These are phyloP conservation scores for Phytophthora rubi DNA, from an alignment of 352 stramenopile species.

Conservation along the genomic window DNA sequence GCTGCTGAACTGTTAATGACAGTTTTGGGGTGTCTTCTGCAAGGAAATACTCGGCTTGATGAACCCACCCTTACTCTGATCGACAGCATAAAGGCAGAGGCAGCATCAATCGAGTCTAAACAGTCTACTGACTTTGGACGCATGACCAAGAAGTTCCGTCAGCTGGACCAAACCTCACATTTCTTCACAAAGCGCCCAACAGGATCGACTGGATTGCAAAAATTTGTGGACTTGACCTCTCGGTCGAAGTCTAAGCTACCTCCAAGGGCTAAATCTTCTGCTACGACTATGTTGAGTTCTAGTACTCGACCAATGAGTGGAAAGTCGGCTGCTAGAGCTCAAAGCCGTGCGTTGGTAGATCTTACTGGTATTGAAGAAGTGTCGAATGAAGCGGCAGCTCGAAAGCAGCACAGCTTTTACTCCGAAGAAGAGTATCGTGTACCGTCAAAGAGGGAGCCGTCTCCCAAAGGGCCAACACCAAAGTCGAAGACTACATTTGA, in stretches of 20 bases:
- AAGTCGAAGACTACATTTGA: constrained; percentile 58
- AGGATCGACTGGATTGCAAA: constrained; percentile 14
- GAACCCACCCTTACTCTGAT: constrained; percentile 54
- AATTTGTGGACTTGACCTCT: constrained; percentile 29
- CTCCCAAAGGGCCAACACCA: constrained; percentile 23
- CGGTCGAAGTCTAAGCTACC: constrained; percentile 37
- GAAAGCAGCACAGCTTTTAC: constrained; percentile 81
- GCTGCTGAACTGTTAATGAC: constrained; percentile 75
- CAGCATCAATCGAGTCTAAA: constrained; percentile 62
- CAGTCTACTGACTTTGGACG: constrained; percentile 72
- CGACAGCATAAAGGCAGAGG: constrained; percentile 59
- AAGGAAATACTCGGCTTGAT: constrained; percentile 56
- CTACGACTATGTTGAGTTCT: constrained; percentile 20
- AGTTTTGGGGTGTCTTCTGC: constrained; percentile 58
- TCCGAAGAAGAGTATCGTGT: constrained; percentile 61
- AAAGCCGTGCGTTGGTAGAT: constrained; percentile 52
- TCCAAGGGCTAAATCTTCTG: constrained; percentile 12
- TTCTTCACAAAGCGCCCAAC: constrained; percentile 63
- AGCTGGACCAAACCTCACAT: constrained; percentile 52
- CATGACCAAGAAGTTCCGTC: constrained; percentile 69
- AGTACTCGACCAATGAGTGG: constrained; percentile 56
- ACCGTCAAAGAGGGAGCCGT: constrained; percentile 26
- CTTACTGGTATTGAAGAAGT: constrained; percentile 51
- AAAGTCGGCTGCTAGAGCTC: constrained; percentile 63
- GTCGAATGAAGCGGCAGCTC: constrained; percentile 52